These are phyloP conservation scores for Spirogloea muscicola DNA, from an alignment of 139 green algal genomes.

Conservation along the genomic window DNA sequence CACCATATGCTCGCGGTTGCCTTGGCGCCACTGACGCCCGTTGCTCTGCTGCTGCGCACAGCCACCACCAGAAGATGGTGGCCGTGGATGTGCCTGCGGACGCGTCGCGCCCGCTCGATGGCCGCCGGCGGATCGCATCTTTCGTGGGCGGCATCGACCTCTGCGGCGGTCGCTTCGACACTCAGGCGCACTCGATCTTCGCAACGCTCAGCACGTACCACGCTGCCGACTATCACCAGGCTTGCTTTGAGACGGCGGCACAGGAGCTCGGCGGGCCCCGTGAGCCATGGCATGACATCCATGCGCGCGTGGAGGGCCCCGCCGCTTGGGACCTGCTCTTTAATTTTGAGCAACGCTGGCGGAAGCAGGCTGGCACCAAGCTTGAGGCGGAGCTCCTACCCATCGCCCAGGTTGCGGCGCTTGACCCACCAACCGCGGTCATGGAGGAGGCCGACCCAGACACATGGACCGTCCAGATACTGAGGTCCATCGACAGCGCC, in stretches of 20 bases:
- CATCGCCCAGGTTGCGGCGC: neutral
- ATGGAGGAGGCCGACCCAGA: constrained; percentile 33
- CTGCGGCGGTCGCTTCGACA: constrained; percentile 61
- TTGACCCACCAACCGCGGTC: constrained; percentile 1
- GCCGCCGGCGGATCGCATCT: constrained; percentile 28
- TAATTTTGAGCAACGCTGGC: constrained; percentile 55
- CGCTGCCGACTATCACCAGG: constrained; percentile 51
- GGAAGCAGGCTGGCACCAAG: constrained; percentile 8
- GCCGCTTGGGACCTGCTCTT: constrained; percentile 52
- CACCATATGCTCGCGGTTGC: too few relatives aligned
- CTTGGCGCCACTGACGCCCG: too few relatives aligned
- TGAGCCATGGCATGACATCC: constrained; percentile 70
- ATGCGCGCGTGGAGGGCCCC: constrained; percentile 56
- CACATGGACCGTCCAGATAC: constrained; percentile 51
- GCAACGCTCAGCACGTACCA: constrained; percentile 4
- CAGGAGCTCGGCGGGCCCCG: constrained; percentile 38
- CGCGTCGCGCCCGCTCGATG: neutral
- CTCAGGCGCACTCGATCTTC: constrained; percentile 20
- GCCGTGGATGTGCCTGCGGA: constrained; percentile 18
- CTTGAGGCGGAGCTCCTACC: neutral
- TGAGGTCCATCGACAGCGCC: constrained; percentile 52
- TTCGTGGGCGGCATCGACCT: constrained; percentile 67
- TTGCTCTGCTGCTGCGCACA: too few relatives aligned
- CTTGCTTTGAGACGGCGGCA: neutral
- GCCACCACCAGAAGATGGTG: constrained; percentile 65